Percentiles rank a stretch among this genome's conserved stretches.
Evolutionary conservation across 2,329 filamentous ascomycete species (phyloP).

Genomic region (Metarhizium robertsii): DNA sequence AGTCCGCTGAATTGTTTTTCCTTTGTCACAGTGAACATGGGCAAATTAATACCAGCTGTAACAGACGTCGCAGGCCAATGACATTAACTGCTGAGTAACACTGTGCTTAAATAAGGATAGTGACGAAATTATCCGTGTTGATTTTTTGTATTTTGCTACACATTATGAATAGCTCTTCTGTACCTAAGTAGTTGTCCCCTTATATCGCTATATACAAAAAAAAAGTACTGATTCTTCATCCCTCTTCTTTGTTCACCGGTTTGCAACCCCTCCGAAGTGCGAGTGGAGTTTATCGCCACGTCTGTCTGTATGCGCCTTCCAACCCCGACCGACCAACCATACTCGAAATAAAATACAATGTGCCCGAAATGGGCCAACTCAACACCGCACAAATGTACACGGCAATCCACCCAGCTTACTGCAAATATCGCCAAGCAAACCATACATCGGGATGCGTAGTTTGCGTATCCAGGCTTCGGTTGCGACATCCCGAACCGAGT

Average conservation of each 20-base stretch:
- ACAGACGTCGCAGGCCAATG: too few species aligned
- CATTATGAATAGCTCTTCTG: too few species aligned
- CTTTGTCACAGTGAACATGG: too few species aligned
- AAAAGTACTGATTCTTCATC: neutral
- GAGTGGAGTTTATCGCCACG: neutral
- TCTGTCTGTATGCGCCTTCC: neutral
- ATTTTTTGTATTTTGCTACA: too few species aligned
- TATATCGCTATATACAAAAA: neutral
- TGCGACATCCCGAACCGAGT: neutral
- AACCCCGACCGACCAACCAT: neutral
- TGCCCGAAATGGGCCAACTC: neutral
- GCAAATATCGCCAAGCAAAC: neutral
- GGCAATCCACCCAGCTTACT: neutral
- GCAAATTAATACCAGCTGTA: too few species aligned
- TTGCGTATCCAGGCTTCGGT: neutral
- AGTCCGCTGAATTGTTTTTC: too few species aligned
- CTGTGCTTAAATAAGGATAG: too few species aligned
- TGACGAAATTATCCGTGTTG: neutral
- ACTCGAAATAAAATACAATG: neutral
- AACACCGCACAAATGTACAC: neutral
- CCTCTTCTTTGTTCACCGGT: neutral
- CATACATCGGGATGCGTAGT: neutral
- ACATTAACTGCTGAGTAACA: too few species aligned
- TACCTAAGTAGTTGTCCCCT: too few species aligned
- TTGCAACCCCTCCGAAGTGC: neutral